Percentiles rank a stretch among this genome's conserved stretches.
Conservation (phyloP, 495 filamentous ascomycete species). For the Talaromyces liani region DNA sequence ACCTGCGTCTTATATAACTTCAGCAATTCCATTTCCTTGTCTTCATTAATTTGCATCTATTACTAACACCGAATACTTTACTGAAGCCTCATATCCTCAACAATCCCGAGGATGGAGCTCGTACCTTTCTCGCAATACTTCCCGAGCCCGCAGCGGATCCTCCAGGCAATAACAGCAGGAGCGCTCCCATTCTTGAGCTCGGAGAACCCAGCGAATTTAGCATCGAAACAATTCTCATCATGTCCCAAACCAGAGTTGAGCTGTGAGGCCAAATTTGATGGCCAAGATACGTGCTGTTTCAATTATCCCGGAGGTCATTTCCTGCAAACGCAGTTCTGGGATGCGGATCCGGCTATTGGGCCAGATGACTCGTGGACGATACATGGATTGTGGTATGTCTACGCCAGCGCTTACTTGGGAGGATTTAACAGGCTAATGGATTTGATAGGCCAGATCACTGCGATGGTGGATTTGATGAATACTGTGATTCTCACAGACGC, state of each 20-base stretch:
- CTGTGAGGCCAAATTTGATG: constrained; percentile 48
- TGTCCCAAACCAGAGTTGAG: constrained; percentile 49
- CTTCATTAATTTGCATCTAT: background rate
- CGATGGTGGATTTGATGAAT: constrained; percentile 64
- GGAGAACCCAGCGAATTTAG: constrained; percentile 7
- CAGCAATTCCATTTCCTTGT: background rate
- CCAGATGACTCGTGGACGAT: constrained; percentile 74
- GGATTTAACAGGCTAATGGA: background rate
- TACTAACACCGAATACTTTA: background rate
- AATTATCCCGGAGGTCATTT: constrained; percentile 66
- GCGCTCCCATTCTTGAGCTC: constrained; percentile 23
- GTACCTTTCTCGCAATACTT: constrained; percentile 16
- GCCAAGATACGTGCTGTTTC: constrained; percentile 64
- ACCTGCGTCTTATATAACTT: background rate
- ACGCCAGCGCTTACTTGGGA: background rate
- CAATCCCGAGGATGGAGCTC: constrained; percentile 7
- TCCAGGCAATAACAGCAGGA: constrained; percentile 26
- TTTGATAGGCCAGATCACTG: constrained; percentile 63
- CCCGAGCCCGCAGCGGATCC: constrained; percentile 35
- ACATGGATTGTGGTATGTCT: constrained; percentile 62
- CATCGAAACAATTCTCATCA: constrained; percentile 14
- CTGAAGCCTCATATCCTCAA: background rate
- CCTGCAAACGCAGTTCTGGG: constrained; percentile 79
- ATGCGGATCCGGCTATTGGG: constrained; percentile 54
- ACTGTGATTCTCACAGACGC: constrained; percentile 54